Conservation (phyloP, 2,329 filamentous ascomycete species). For the Colletotrichum zoysiae region DNA sequence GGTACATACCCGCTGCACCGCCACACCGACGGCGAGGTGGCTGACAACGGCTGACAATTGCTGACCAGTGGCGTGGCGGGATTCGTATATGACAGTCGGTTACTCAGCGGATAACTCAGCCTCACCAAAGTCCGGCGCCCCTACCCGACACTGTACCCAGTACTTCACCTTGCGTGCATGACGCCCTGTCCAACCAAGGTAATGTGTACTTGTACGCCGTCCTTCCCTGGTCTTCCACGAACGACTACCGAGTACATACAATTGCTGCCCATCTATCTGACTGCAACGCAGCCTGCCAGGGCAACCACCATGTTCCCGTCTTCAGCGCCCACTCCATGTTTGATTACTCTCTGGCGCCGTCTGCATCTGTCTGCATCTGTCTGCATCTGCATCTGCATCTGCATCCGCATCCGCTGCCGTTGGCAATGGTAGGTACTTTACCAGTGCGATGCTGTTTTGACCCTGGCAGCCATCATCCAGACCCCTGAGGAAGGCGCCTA, state of each 20-base stretch:
- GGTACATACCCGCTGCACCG: constrained; percentile 15
- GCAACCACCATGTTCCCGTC: neutral
- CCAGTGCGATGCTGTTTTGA: too few relatives aligned
- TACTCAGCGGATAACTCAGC: constrained; percentile 29
- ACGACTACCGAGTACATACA: neutral
- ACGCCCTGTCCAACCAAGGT: too few relatives aligned
- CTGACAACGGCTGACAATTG: constrained; percentile 30
- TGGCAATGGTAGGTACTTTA: neutral
- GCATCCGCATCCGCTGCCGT: neutral
- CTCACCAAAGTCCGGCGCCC: constrained; percentile 13
- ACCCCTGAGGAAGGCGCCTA: neutral
- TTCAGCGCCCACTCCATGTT: neutral
- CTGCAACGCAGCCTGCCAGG: neutral
- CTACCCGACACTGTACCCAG: too few relatives aligned
- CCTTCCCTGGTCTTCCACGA: constrained; percentile 35
- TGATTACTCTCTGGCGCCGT: neutral
- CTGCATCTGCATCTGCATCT: neutral
- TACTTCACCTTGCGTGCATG: too few relatives aligned
- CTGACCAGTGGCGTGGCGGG: constrained; percentile 8
- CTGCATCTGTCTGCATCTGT: neutral
- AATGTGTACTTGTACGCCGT: neutral
- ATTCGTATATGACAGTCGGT: constrained; percentile 21
- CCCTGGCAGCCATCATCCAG: neutral
- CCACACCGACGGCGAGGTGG: neutral
- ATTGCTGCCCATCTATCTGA: neutral